A percentile compares a stretch with the other conserved stretches of the same genome.
These are phyloP conservation scores for Tanacetum coccineum DNA, from an alignment of 129 eudicot genomes.

Conservation along the genomic window DNA sequence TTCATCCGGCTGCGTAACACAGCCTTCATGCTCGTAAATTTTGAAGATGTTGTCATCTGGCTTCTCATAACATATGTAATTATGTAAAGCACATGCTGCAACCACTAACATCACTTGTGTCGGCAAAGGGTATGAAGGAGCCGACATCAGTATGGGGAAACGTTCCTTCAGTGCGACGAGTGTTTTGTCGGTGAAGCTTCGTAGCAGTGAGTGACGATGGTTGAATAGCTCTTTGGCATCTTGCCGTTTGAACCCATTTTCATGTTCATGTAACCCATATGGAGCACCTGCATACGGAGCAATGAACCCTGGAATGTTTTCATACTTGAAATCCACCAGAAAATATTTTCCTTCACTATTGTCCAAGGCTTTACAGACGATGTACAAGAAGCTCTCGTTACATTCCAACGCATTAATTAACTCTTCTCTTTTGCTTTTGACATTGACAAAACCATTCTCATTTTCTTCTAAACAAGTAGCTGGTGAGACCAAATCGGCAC, in stretches of 20 bases:
- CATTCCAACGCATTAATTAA: constrained; percentile 4
- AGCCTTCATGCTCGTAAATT: constrained; percentile 37
- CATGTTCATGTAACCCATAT: constrained; percentile 27
- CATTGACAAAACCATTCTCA: constrained; percentile 38
- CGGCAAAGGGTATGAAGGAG: too few species aligned
- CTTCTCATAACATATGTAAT: constrained; percentile 46
- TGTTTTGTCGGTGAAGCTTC: constrained; percentile 35
- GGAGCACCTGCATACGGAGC: constrained; percentile 43
- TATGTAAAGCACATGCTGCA: too few species aligned
- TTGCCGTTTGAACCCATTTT: too few species aligned
- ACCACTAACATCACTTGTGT: too few species aligned
- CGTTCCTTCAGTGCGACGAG: constrained; percentile 54
- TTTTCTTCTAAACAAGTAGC: too few species aligned
- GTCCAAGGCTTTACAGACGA: too few species aligned
- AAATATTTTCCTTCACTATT: constrained; percentile 48
- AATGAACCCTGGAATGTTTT: constrained; percentile 52
- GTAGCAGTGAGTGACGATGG: constrained; percentile 34
- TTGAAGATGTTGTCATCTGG: constrained; percentile 48
- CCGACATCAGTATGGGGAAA: constrained; percentile 54
- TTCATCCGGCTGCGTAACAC: constrained; percentile 31
- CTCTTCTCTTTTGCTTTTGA: constrained; percentile 30
- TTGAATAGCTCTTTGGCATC: too few species aligned
- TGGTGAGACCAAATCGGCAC: too few species aligned
- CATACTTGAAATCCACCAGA: constrained; percentile 46
- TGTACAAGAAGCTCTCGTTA: background rate